Evolutionary conservation across 139 green algal species (phyloP).

Genomic region (Chlamydomonas eustigma): DNA sequence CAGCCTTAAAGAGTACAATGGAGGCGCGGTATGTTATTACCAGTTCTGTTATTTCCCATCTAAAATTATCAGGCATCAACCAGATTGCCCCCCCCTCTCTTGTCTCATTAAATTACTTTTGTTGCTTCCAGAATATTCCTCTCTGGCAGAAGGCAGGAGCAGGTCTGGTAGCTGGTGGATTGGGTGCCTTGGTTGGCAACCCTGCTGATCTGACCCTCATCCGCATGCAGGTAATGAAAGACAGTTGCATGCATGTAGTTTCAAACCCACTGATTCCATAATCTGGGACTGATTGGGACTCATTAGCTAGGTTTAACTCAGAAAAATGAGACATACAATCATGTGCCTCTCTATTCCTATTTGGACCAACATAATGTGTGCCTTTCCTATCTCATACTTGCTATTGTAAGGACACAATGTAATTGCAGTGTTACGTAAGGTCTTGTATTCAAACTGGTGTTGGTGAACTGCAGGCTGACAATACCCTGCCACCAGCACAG

Average conservation of each 20-base stretch:
- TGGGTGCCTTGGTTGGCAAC: conserved; percentile 91
- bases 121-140: conserved; percentile 10
- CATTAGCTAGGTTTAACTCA: no score
- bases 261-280: no score
- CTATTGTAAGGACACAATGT: no score
- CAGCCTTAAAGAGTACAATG: conserved; percentile 38
- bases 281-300: no score
- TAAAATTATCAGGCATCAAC: conserved; percentile 1
- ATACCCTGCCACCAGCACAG: conserved; percentile 72
- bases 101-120: no score
- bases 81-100: no score
- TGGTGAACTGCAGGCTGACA: conserved; percentile 78
- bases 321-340: no score
- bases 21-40: conserved; percentile 15
- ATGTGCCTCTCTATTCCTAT: no score
- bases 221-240: conserved; percentile 92
- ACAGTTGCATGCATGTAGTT: background rate
- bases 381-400: no score
- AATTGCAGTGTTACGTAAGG: no score
- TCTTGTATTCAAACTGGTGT: no score
- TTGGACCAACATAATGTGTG: no score
- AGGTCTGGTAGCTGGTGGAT: conserved; percentile 82
- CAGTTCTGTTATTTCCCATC: background rate
- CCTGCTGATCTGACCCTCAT: conserved; percentile 96
- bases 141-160: conserved; percentile 18